Base-by-base conservation (phyloP, 1,139 yeast species). In the Kluyveromyces sp. region DNA sequence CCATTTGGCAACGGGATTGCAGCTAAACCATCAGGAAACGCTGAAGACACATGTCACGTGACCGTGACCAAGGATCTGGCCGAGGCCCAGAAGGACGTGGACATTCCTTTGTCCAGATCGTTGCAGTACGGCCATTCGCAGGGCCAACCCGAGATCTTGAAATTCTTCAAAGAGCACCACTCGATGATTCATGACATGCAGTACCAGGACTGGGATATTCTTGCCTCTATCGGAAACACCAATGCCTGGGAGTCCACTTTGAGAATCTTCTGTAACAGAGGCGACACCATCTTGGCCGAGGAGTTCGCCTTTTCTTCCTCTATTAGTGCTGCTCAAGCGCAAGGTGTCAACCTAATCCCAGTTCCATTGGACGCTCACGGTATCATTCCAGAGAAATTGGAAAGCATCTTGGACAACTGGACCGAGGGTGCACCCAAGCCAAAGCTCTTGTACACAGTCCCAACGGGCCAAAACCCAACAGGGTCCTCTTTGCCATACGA, bases 391-490 rank as follows among this genome's bases (percentile, higher is more conserved):
- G 83, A 78, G 42, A 75, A 76, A 39, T 71, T 89, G 48, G 89
- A 73, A 17, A 66, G 67, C 38, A 69, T 78, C 49, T 73, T 89
- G 61, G 77, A 73, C 53, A 70, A 74, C 56, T 88, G 96, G 96
- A 76, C 74, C 19, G 42, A 28, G 15, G 36, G 33, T 17, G 38
- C 36, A n/a, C 75, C 78, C 6, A 76, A 75, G 64, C 94, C 94
- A 49, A 85, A 82, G 65, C 69, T 88, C 45, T 73, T 88, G 52
- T 88, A 88, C 73, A 81, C 89, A 37, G 85, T 88, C 56, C 80
- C 88, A 50, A 88, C 96, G 12, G 96, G 96, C 43, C 96, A 89
- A 70, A 89, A 89, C 71, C 97, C 97, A 48, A 86, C 96, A 28
- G 97, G 97, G 29, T 77, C 94, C 8, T 82, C 87, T 29, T 71